These are phyloP conservation scores for Noccaea caerulescens DNA, from an alignment of 345 rosid genomes.

Conservation along the genomic window DNA sequence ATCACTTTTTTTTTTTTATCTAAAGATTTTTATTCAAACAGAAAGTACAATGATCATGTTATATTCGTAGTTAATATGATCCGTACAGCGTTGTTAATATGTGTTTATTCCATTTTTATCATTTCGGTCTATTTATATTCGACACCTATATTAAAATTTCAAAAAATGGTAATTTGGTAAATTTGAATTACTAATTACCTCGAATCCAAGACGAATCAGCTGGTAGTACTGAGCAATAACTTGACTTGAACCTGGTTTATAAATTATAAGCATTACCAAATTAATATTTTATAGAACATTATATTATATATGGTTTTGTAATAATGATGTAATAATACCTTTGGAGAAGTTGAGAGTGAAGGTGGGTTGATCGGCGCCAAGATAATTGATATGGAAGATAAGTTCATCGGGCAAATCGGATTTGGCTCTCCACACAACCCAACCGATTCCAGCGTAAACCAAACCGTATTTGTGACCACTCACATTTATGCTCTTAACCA, in stretches of 20 bases:
- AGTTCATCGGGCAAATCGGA: conserved; percentile 67
- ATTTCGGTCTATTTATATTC: neutral
- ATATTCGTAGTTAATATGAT: too few relatives aligned
- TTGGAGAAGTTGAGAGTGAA: conserved; percentile 70
- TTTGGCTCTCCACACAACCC: conserved; percentile 68
- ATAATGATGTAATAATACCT: conserved; percentile 37
- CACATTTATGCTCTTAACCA: conserved; percentile 66
- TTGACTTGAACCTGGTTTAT: conserved; percentile 49
- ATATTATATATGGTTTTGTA: neutral
- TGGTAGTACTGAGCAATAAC: conserved; percentile 58
- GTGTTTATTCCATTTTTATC: too few relatives aligned
- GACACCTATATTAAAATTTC: neutral
- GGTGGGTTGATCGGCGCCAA: conserved; percentile 66
- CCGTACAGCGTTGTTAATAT: too few relatives aligned
- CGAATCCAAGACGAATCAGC: conserved; percentile 56
- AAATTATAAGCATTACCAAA: neutral
- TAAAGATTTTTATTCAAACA: too few relatives aligned
- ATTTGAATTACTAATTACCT: conserved; percentile 23
- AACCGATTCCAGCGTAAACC: conserved; percentile 66
- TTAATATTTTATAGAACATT: neutral
- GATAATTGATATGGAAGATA: conserved; percentile 64
- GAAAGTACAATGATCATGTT: too few relatives aligned
- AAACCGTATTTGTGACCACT: conserved; percentile 68
- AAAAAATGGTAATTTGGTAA: neutral
- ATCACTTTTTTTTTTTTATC: too few relatives aligned